Evolutionary conservation across 352 stramenopile species (phyloP).

Genomic region (Pseudoperonospora humuli): DNA sequence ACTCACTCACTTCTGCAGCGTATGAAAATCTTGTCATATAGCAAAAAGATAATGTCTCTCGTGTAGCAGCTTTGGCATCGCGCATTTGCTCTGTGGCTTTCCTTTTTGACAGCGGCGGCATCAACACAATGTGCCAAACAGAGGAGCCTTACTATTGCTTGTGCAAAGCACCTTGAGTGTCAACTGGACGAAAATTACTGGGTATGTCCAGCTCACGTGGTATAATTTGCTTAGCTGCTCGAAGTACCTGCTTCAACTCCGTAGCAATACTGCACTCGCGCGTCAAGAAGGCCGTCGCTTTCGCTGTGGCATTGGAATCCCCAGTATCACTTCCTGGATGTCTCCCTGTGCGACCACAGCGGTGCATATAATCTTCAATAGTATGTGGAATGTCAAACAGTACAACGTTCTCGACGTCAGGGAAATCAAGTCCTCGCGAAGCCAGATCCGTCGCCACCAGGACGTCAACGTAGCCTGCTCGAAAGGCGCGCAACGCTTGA

Average conservation of each 20-base stretch:
- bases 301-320: slow-evolving; percentile 23
- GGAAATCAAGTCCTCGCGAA: slow-evolving; percentile 84
- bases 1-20: too few species aligned
- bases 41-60: too few species aligned
- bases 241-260: slow-evolving; percentile 42
- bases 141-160: neutral
- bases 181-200: slow-evolving; percentile 24
- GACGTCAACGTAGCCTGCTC: slow-evolving; percentile 53
- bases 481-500: slow-evolving; percentile 40
- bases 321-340: slow-evolving; percentile 12
- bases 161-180: neutral
- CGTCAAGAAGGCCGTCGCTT: slow-evolving; percentile 50
- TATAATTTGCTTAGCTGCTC: slow-evolving; percentile 35
- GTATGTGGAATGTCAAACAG: slow-evolving; percentile 87
- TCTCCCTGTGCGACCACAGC: slow-evolving; percentile 68
- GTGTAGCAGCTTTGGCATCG: too few species aligned
- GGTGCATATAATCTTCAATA: slow-evolving; percentile 90
- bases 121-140: too few species aligned
- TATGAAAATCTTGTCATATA: too few species aligned
- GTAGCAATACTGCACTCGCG: slow-evolving; percentile 42
- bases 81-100: neutral
- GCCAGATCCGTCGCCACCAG: slow-evolving; percentile 89
- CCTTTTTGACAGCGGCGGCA: neutral
- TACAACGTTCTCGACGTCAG: slow-evolving; percentile 77
- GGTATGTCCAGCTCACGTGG: slow-evolving; percentile 39